Evolutionary conservation across 2,329 filamentous ascomycete genomes (phyloP), one percentile per base, ranked within the genome.

Genomic region (Hypoxylon sp.): DNA sequence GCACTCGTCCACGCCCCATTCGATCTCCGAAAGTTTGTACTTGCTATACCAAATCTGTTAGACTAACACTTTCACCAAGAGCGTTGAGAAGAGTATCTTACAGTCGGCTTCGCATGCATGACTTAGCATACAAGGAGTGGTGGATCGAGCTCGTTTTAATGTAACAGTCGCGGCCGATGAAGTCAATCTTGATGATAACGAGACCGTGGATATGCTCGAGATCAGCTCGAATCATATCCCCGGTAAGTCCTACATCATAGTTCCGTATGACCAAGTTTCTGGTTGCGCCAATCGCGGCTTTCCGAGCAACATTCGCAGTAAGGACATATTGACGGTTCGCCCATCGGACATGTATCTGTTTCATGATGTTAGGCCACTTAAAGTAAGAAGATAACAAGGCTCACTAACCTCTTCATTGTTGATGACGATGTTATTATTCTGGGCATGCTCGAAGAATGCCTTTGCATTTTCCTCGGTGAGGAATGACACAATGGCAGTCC

Each of bases 131-230:
- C 58, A 93, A 85, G 10, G 93, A 91, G 69, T 91, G 90, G 74
- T 91, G 86, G 9, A 97, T 86, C 0, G 92, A 94, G 78, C 94
- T 97, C 6, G 91, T 93, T 61, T 87, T 90, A 71, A 97, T 88
- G 77, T 88, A 88, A 65, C 87, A 91, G 77, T 89, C 87, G 3
- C 84, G 84, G 17, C 84, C 82, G 2, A 80, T 79, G 77, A 92
- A 91, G 6, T 81, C 80, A 48, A 96, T 81, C 47, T 86, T 86
- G 74, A 96, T 84, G 10, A 97, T 86, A 22, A 91, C 83, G 1
- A 97, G 84, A 69, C 93, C 92, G 81, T 95, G 90, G 67, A 97
- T 95, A 77, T 97, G 93, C 24, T 94, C 91, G 39, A 96, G 84
- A 73, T 97, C 92, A 3, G 90, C 85, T 10, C 91, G 88, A 70